Percentiles rank a stretch among this genome's conserved stretches.
These are phyloP conservation scores for Boletus eberwhitei DNA, from an alignment of 768 basidiomycete species.

Conservation along the genomic window DNA sequence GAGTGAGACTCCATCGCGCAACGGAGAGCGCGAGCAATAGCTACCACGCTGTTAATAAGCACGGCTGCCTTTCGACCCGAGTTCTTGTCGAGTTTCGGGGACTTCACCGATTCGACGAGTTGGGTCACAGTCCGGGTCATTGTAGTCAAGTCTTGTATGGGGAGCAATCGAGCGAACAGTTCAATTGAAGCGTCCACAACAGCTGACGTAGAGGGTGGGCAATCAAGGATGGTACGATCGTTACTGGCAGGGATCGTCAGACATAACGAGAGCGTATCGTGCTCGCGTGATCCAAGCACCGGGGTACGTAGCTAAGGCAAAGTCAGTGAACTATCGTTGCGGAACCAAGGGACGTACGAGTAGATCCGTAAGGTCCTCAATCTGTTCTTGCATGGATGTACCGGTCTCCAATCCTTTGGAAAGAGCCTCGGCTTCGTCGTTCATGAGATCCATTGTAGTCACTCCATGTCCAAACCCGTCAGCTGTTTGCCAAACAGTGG, in stretches of 20 bases:
- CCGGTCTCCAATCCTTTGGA: slow-evolving; percentile 25
- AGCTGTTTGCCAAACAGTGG: slow-evolving; percentile 76
- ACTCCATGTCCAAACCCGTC: slow-evolving; percentile 95
- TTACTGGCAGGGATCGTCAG: slow-evolving; percentile 43
- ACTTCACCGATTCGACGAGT: slow-evolving; percentile 63
- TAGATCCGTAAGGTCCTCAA: slow-evolving; percentile 76
- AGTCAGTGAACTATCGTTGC: background rate
- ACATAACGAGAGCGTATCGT: slow-evolving; percentile 76
- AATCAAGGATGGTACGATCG: slow-evolving; percentile 50
- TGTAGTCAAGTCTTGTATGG: slow-evolving; percentile 66
- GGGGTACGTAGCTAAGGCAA: slow-evolving; percentile 51
- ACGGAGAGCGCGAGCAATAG: slow-evolving; percentile 67
- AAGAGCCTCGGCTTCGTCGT: slow-evolving; percentile 37
- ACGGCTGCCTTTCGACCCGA: slow-evolving; percentile 83
- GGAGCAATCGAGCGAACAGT: slow-evolving; percentile 76
- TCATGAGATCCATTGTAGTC: slow-evolving; percentile 58
- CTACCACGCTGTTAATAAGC: slow-evolving; percentile 72
- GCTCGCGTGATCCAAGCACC: slow-evolving; percentile 78
- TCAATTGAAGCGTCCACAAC: slow-evolving; percentile 89
- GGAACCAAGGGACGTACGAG: slow-evolving; percentile 48
- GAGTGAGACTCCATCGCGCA: slow-evolving; percentile 48
- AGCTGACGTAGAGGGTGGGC: slow-evolving; percentile 74
- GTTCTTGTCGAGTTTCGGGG: slow-evolving; percentile 83
- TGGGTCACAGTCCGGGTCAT: slow-evolving; percentile 53
- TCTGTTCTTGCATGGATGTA: slow-evolving; percentile 67